phyloP scores from a whole-genome alignment of 768 basidiomycete genomes.

The Lyophyllum decastes region DNA sequence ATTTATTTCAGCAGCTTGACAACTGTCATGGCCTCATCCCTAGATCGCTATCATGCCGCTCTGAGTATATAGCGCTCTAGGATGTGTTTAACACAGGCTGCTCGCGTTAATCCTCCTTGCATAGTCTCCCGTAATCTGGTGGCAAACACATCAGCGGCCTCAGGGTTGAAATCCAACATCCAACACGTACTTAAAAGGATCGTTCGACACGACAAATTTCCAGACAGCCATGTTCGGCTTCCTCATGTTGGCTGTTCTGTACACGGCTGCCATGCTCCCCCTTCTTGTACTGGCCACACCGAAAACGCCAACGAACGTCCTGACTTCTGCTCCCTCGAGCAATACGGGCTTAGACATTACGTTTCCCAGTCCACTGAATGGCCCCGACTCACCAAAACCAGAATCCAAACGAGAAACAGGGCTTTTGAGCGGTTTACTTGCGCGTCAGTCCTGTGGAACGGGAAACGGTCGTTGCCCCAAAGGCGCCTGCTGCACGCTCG shows the following conservation, averaged over 20 bases:
- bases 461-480: conserved; percentile 1
- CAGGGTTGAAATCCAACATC: background rate
- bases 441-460: background rate
- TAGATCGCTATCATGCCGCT: background rate
- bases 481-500: conserved; percentile 2
- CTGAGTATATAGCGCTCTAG: background rate
- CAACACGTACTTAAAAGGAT: too few relatives aligned
- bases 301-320: background rate
- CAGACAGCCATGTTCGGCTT: background rate
- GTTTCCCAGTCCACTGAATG: background rate
- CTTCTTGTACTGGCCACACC: background rate
- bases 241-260: background rate
- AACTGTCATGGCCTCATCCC: too few relatives aligned
- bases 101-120: too few relatives aligned
- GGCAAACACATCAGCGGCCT: background rate
- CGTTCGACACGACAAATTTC: background rate
- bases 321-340: background rate
- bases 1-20: too few relatives aligned
- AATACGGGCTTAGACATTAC: background rate
- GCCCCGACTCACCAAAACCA: background rate
- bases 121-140: background rate
- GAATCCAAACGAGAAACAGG: background rate
- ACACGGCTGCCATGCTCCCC: background rate
- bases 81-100: background rate
- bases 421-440: background rate